Conservation (phyloP, 371 early-diverging fungal species). For the Encephalitozoon romaleae region DNA sequence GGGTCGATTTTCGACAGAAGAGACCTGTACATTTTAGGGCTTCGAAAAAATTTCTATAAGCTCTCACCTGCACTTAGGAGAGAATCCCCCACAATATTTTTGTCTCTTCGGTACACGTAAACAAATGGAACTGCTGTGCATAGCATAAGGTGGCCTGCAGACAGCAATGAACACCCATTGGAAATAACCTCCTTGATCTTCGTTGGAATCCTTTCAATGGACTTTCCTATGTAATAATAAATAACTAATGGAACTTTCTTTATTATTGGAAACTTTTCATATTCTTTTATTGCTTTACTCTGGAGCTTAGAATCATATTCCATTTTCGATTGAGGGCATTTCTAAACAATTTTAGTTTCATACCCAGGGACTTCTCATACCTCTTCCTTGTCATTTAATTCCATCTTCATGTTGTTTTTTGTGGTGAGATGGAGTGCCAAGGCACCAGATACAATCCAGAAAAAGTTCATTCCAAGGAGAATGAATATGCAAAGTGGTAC, state of each 20-base stretch:
- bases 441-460: slow-evolving; percentile 16
- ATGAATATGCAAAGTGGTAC: not conserved
- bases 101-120: not conserved
- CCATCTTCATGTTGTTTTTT: slow-evolving; percentile 27
- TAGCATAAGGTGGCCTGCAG: not conserved
- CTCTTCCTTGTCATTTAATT: not conserved
- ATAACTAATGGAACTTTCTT: not conserved
- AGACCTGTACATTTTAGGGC: slow-evolving; percentile 3
- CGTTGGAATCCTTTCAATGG: not conserved
- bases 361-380: not conserved
- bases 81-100: not conserved
- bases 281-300: not conserved
- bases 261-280: not conserved
- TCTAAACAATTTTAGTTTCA: not conserved
- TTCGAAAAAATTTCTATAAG: not conserved
- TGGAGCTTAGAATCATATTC: not conserved
- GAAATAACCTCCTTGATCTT: not conserved
- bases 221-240: not conserved
- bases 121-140: slow-evolving; percentile 2
- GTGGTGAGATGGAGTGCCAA: slow-evolving; percentile 22
- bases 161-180: not conserved
- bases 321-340: not conserved
- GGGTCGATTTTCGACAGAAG: slow-evolving; percentile 44
- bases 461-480: not conserved
- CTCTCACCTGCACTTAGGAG: not conserved